Conservation (phyloP, 148 eudicot species). For the Selenicereus undatus region DNA sequence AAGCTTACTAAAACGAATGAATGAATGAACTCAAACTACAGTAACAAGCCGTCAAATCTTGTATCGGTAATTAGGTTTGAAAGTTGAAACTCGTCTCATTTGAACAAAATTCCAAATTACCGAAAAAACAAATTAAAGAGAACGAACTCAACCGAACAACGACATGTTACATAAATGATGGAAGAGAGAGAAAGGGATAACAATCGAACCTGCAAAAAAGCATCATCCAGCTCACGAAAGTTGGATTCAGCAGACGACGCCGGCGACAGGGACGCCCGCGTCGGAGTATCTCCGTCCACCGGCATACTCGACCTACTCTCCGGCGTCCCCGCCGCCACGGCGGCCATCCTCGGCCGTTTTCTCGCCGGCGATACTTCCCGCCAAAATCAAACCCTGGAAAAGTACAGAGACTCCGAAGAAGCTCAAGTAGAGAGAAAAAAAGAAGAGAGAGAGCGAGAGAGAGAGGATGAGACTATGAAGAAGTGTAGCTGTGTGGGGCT, state of each 20-base stretch:
- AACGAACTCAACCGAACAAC: neutral
- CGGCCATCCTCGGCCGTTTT: slow-evolving; percentile 9
- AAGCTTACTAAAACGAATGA: neutral
- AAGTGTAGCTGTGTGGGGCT: neutral
- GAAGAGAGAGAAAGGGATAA: neutral
- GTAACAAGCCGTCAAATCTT: neutral
- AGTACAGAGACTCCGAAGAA: neutral
- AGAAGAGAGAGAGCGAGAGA: neutral
- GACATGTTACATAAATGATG: neutral
- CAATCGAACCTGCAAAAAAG: slow-evolving; percentile 59
- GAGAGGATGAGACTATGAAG: too few species aligned
- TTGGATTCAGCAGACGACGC: slow-evolving; percentile 43
- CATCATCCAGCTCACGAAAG: slow-evolving; percentile 73
- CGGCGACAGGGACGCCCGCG: slow-evolving; percentile 20
- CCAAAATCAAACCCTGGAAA: slow-evolving; percentile 8
- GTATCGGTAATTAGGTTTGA: neutral
- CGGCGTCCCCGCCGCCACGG: slow-evolving; percentile 10
- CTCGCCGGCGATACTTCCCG: slow-evolving; percentile 16
- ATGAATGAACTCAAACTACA: neutral
- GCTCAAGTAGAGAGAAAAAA: neutral
- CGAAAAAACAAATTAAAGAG: neutral
- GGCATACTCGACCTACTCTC: slow-evolving; percentile 6
- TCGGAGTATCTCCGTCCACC: slow-evolving; percentile 5
- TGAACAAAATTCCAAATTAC: neutral
- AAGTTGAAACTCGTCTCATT: neutral